Conservation (phyloP, 2,329 filamentous ascomycete genomes). For the Colletotrichum eleusines region DNA sequence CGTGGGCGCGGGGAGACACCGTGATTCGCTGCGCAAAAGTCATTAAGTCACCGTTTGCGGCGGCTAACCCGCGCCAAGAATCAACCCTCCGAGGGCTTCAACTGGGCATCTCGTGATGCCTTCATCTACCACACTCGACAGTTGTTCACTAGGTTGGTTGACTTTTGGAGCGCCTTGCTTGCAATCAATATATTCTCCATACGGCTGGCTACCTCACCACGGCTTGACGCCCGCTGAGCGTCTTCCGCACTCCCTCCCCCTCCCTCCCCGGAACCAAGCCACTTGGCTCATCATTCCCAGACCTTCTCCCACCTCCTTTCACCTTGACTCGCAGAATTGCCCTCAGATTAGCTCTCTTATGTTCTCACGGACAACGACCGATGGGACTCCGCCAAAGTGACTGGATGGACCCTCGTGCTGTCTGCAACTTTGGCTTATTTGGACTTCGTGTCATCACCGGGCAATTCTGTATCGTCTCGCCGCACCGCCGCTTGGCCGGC, state of each 20-base stretch:
- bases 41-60: constrained; percentile 39
- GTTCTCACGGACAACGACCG: constrained; percentile 55
- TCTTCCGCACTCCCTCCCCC: background rate
- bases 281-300: background rate
- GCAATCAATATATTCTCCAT: no score
- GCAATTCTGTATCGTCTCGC: constrained; percentile 43
- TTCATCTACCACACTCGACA: background rate
- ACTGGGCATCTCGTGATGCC: background rate
- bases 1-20: background rate
- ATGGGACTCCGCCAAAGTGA: constrained; percentile 32
- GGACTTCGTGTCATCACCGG: constrained; percentile 53
- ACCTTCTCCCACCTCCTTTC: background rate
- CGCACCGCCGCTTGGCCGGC: constrained; percentile 33
- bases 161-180: background rate
- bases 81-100: background rate
- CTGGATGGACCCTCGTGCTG: constrained; percentile 47
- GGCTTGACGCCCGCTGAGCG: background rate
- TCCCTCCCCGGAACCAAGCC: background rate
- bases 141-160: background rate
- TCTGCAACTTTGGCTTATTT: constrained; percentile 58
- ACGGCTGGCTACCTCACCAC: background rate
- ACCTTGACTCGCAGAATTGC: constrained; percentile 40
- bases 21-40: constrained; percentile 39
- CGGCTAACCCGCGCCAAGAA: constrained; percentile 4
- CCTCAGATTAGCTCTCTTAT: constrained; percentile 58